phyloP scores from a whole-genome alignment of 805 yeast species.

The Naumovozyma castellii region DNA sequence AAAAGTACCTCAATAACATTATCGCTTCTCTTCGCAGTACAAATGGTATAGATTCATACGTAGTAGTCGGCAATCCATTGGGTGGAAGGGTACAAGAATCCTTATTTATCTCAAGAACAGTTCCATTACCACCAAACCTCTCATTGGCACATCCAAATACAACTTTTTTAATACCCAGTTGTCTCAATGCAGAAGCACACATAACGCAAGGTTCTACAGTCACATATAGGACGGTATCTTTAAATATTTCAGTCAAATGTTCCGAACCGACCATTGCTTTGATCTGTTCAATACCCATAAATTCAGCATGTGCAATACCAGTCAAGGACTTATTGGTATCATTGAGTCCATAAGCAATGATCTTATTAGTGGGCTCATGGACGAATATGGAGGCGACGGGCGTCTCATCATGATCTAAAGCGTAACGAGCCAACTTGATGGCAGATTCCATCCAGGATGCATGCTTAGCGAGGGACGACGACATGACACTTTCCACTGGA shows the following conservation, averaged over 20 bases:
- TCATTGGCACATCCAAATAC: slow-evolving; percentile 92
- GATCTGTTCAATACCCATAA: slow-evolving; percentile 61
- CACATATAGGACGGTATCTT: slow-evolving; percentile 65
- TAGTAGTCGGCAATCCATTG: not conserved
- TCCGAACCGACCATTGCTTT: slow-evolving; percentile 22
- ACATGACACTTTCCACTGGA: not conserved
- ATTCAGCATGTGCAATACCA: slow-evolving; percentile 91
- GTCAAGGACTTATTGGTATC: slow-evolving; percentile 76
- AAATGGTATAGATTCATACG: slow-evolving; percentile 56
- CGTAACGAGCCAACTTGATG: slow-evolving; percentile 48
- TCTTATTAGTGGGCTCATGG: slow-evolving; percentile 31
- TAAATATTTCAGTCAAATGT: slow-evolving; percentile 33
- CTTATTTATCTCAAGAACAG: slow-evolving; percentile 54
- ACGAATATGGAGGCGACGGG: slow-evolving; percentile 81
- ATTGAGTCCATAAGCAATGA: slow-evolving; percentile 73
- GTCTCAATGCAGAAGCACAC: slow-evolving; percentile 91
- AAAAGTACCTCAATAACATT: slow-evolving; percentile 69
- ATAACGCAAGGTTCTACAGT: slow-evolving; percentile 97
- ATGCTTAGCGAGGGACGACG: not conserved
- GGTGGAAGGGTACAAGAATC: slow-evolving; percentile 24
- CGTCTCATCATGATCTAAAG: slow-evolving; percentile 60
- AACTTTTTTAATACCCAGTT: slow-evolving; percentile 61
- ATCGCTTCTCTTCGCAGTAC: slow-evolving; percentile 74
- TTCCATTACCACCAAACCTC: slow-evolving; percentile 93
- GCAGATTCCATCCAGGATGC: slow-evolving; percentile 39